Evolutionary conservation across 805 yeast species (phyloP).

Genomic region (Candida xyloterini): DNA sequence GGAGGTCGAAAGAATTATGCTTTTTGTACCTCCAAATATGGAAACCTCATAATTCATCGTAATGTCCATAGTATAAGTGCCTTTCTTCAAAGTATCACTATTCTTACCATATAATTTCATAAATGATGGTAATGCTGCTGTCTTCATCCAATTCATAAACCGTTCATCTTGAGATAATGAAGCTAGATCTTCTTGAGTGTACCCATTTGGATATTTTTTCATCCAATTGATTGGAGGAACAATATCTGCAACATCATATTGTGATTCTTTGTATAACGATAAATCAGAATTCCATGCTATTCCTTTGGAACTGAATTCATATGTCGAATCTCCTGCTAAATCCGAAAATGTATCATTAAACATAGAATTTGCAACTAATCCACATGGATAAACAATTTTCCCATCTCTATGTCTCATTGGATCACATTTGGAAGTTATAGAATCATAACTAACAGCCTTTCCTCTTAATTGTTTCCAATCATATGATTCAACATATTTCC

Average conservation of each 20-base stretch:
- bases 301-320: slow-evolving; percentile 46
- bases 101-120: slow-evolving; percentile 79
- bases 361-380: slow-evolving; percentile 86
- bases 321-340: slow-evolving; percentile 36
- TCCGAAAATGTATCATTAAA: slow-evolving; percentile 82
- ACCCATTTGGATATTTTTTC: slow-evolving; percentile 77
- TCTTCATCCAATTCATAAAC: slow-evolving; percentile 97
- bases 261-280: slow-evolving; percentile 66
- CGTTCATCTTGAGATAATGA: slow-evolving; percentile 74
- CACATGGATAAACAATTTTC: slow-evolving; percentile 79
- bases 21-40: slow-evolving; percentile 85
- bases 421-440: slow-evolving; percentile 50
- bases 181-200: slow-evolving; percentile 78
- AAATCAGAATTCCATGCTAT: slow-evolving; percentile 87
- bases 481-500: slow-evolving; percentile 85
- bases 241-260: slow-evolving; percentile 62
- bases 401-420: slow-evolving; percentile 43
- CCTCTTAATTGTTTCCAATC: slow-evolving; percentile 83
- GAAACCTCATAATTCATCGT: slow-evolving; percentile 79
- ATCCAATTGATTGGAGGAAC: slow-evolving; percentile 96
- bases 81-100: slow-evolving; percentile 53
- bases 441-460: slow-evolving; percentile 51
- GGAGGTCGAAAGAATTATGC: slow-evolving; percentile 76
- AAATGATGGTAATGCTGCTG: slow-evolving; percentile 90
- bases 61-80: slow-evolving; percentile 67